Percentiles rank a stretch among this genome's conserved stretches.
These are phyloP conservation scores for Kurtzmaniella cleridarum DNA, from an alignment of 805 yeast species.

Conservation along the genomic window DNA sequence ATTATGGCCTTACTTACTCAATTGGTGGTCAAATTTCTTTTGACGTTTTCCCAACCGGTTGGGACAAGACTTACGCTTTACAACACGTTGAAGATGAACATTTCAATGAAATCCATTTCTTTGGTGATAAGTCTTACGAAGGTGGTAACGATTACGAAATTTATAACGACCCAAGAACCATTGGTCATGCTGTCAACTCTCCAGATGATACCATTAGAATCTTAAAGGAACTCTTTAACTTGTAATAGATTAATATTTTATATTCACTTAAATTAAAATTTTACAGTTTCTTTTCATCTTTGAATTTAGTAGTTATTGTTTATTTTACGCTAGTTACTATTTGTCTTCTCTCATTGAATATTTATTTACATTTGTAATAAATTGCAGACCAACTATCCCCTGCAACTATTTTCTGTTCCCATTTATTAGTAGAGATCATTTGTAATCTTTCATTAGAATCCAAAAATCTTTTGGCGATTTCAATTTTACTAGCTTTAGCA, in stretches of 20 bases:
- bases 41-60: slow-evolving; percentile 99
- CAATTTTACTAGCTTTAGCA: slow-evolving; percentile 13
- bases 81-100: slow-evolving; percentile 85
- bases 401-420: slow-evolving; percentile 56
- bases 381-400: slow-evolving; percentile 61
- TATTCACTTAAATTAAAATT: slow-evolving; percentile 1
- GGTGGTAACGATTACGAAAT: slow-evolving; percentile 99
- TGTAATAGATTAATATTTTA: slow-evolving; percentile 20
- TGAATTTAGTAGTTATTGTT: too few relatives aligned
- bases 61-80: slow-evolving; percentile 99
- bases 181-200: slow-evolving; percentile 86
- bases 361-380: slow-evolving; percentile 40
- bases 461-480: slow-evolving; percentile 24
- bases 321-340: too few relatives aligned
- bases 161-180: slow-evolving; percentile 84
- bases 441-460: slow-evolving; percentile 42
- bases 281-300: too few relatives aligned
- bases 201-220: slow-evolving; percentile 88
- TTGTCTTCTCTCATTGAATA: not conserved
- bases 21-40: slow-evolving; percentile 99
- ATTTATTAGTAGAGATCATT: slow-evolving; percentile 26
- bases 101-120: slow-evolving; percentile 88
- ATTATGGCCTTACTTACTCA: slow-evolving; percentile 85
- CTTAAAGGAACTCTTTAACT: slow-evolving; percentile 74
- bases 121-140: slow-evolving; percentile 94